A percentile compares a stretch with the other conserved stretches of the same genome.
Conservation (phyloP, 176 grass and related monocot species). For the Bonia amplexicaulis region DNA sequence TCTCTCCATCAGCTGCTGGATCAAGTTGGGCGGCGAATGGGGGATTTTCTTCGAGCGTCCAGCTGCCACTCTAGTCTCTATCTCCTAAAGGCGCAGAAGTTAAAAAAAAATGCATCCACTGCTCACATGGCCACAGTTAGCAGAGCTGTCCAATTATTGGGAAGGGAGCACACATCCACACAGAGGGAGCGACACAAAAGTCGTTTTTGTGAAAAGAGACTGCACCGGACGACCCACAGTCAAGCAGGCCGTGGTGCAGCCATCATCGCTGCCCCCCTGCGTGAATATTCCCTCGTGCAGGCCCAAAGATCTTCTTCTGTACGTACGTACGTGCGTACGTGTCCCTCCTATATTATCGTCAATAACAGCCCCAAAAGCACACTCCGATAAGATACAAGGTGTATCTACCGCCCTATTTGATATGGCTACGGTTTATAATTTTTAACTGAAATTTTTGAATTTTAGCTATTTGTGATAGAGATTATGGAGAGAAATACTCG, state of each 20-base stretch:
- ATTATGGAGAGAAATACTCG: no score
- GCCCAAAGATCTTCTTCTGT: neutral
- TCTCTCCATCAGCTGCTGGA: no score
- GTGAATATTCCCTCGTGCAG: constrained; percentile 25
- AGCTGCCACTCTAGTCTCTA: neutral
- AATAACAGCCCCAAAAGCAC: constrained; percentile 21
- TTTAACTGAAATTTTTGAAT: no score
- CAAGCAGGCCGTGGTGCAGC: constrained; percentile 12
- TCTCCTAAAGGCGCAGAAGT: neutral
- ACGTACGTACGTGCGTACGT: neutral
- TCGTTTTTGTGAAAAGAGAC: constrained; percentile 12
- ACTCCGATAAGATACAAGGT: neutral
- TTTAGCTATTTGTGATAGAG: no score
- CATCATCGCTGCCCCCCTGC: constrained; percentile 33
- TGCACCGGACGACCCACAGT: neutral
- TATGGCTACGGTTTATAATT: no score
- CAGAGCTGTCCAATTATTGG: constrained; percentile 22
- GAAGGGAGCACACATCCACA: neutral
- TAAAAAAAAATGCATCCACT: neutral
- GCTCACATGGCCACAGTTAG: neutral
- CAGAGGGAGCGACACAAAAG: constrained; percentile 7
- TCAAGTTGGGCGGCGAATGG: no score
- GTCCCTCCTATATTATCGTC: neutral
- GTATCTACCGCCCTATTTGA: neutral
- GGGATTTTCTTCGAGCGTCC: neutral